Evolutionary conservation across 1,284 basidiomycete genomes (phyloP), one percentile per base, ranked within the genome.

Genomic region (Phaffia rhodozyma): DNA sequence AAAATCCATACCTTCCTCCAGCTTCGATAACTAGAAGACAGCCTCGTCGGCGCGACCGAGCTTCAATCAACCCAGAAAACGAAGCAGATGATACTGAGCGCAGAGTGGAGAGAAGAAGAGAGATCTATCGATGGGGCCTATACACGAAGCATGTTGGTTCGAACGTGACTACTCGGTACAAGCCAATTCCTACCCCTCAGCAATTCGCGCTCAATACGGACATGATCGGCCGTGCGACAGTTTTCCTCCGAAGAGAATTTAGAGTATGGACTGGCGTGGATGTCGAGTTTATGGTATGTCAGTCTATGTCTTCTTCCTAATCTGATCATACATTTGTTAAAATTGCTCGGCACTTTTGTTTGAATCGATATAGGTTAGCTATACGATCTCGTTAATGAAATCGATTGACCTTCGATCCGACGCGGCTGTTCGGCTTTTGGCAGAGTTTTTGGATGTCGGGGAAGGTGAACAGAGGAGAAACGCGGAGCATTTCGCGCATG

Each of bases 401-500:
- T 81, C 86, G 1, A 83, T 92, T 63, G 90, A 93, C 75, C 86
- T 92, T 65, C 86, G 90, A 53, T 87, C 89, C 13, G 87, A 92
- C 73, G 83, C 85, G 27, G 86, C 89, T 38, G 80, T 92, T 54
- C 85, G 87, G 69, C 76, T 92, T 13, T 78, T 93, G 5, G 79
- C 86, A 16, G 90, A 91, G 69, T 90, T 91, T 74, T 78, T 93
- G 48, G 90, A 92, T 3, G 82, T 82, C 67, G 73, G 75, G 18
- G 79, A 81, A 59, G 83, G 82, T 18, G 78, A 78, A 16, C 79
- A 82, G 62, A 81, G 82, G 64, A 75, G 78, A 47, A 86, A 86
- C 68, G 86, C 90, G 13, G 89, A 93, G 71, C 91, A 92, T 74
- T 91, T 93, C 75, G 86, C 86, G 9, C 90, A 93, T 76, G 87